Evolutionary conservation across 805 yeast species (phyloP).

Genomic region (Barnettozyma californica): DNA sequence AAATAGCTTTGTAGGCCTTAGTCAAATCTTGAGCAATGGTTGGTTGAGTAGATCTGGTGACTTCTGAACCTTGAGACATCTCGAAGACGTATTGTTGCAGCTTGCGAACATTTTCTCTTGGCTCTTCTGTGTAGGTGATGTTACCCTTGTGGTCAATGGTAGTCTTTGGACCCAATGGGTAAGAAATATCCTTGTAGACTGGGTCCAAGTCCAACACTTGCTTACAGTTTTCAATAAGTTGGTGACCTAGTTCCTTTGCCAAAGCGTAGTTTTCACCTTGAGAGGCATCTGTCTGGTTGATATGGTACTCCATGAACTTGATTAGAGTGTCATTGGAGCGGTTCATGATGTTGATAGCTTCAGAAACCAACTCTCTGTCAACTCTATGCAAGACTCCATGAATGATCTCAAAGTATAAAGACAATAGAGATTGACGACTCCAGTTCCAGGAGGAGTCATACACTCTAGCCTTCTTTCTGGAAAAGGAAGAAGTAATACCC

Average conservation of each 20-base stretch:
- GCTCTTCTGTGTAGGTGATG: slow-evolving; percentile 75
- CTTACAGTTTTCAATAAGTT: slow-evolving; percentile 90
- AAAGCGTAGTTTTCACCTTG: slow-evolving; percentile 91
- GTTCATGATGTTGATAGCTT: slow-evolving; percentile 96
- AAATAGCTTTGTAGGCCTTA: slow-evolving; percentile 74
- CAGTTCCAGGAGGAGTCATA: slow-evolving; percentile 99
- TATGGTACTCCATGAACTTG: slow-evolving; percentile 90
- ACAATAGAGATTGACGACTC: slow-evolving; percentile 96
- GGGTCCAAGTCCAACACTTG: slow-evolving; percentile 79
- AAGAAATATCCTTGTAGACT: slow-evolving; percentile 90
- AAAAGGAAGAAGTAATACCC: slow-evolving; percentile 87
- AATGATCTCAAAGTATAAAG: slow-evolving; percentile 91
- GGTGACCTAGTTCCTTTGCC: slow-evolving; percentile 86
- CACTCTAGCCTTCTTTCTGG: slow-evolving; percentile 88
- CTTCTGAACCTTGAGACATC: slow-evolving; percentile 92
- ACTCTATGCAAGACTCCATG: slow-evolving; percentile 88
- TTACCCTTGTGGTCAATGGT: slow-evolving; percentile 84
- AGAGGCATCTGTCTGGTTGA: slow-evolving; percentile 54
- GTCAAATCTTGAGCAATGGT: slow-evolving; percentile 82
- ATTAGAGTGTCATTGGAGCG: slow-evolving; percentile 90
- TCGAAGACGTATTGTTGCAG: slow-evolving; percentile 92
- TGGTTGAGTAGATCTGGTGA: slow-evolving; percentile 67
- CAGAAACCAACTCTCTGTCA: slow-evolving; percentile 93
- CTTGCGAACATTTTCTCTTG: slow-evolving; percentile 88
- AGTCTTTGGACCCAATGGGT: slow-evolving; percentile 94